Base-by-base conservation (phyloP, 2,329 filamentous ascomycete genomes). In the Aspergillus japonicus region DNA sequence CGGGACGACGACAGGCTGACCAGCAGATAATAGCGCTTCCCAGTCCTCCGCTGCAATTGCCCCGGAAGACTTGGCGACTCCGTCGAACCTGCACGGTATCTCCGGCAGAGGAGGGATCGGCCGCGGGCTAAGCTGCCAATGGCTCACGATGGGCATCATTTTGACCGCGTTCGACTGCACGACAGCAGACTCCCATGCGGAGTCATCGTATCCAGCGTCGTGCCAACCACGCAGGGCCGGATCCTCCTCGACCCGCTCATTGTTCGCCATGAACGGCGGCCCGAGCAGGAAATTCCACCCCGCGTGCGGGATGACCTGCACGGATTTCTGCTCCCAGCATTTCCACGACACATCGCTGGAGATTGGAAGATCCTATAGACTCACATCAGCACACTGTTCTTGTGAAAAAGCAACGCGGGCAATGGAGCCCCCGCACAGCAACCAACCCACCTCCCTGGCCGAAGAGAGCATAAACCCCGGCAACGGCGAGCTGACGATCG, bases 281-380 rank as follows among this genome's bases (percentile, higher is more conserved):
- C 59, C 59, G 1, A 62, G 59, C 5, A 54, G 39, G 7, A 31
- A 54, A 16, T 59, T 59, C 60, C 56, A 62, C 19, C 50, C 56
- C 1, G 35, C 10, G 0, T 23, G 50, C 4, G 56, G 47, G 3
- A 54, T 26, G 14, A 62, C 26, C 1, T 26, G 31, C 3, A 31
- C 47, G n/a, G 52, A 24, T 1, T 29, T n/a, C 4, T 59, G 44
- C 12, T 42, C 23, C 12, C 35, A 12, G 21, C 56, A 59, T 5
- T 21, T 19, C 60, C 60, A 62, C 7, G 48, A 10, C 4, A 35
- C 6, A 6, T 47, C 39, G 3, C 42, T 56, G 14, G 23, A 39
- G 5, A 54, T 24, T 12, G 49, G 48, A 5, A 56, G 12, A 2
- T 44, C 57, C 23, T 52, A 11, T 35, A 4, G 6, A 8, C 26